Evolutionary conservation across 805 yeast genomes (phyloP), one percentile per base, ranked within the genome.

Genomic region (Starmera amethionina): DNA sequence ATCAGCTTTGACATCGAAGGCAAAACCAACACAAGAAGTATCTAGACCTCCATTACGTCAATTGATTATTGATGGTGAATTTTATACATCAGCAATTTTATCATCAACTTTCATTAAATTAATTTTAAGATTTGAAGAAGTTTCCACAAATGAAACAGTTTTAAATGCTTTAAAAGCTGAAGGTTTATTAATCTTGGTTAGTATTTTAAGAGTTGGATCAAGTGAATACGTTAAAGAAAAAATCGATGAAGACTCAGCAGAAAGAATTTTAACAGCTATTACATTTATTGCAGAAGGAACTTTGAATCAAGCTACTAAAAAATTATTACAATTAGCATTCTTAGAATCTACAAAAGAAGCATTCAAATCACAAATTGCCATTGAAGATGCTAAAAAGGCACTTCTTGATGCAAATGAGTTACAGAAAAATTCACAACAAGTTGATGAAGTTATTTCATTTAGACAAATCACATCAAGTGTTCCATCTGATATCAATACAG

Each of bases 181-280:
- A 65, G 97, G 96, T 13, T 72, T 90, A 68, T 74, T 93, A 53
- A 82, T 87, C 44, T 74, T 94, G 79, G 95, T 95, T 40, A 86
- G 96, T 30, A 81, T 90, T 38, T 68, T 93, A 45, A 77, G 98
- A 57, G 90, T 78, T 33, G 96, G 96, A 37, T 84, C 86, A 50
- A 75, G 93, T 11, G 61, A 72, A 14, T 67, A 72, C 42, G 90
- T 77, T 19, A 70, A 77, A 46, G 79, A 81, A 56, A 76, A 77
- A 52, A 88, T 90, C 46, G 97, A 93, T 57, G 98, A 93, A 65
- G 99, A 94, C 64, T 85, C 97, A 3, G 77, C 83, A n/a, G 98
- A 93, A 65, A 78, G 97, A 66, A 81, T 93, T 42, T 68, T 88
- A 61, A 72, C 90, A n/a, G 89, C 90, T 58, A 76, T 93, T 52